These are phyloP conservation scores for Acmispon strigosus DNA, from an alignment of 306 rosid genomes.

Conservation along the genomic window DNA sequence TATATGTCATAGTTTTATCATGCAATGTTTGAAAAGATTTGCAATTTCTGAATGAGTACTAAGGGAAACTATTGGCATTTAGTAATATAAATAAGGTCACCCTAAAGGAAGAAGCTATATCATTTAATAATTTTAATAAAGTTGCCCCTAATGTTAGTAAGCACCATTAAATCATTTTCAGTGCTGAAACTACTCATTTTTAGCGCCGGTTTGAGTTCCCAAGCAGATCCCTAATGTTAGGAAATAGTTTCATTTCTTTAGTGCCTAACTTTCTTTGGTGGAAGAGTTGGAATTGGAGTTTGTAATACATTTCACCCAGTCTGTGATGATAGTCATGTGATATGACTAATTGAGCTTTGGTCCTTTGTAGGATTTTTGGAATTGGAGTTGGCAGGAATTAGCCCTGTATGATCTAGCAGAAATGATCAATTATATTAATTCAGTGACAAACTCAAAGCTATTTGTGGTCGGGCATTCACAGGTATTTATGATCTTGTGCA, in stretches of 20 bases:
- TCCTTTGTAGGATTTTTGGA: slow-evolving; percentile 75
- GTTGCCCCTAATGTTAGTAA: background rate
- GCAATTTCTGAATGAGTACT: background rate
- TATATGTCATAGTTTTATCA: background rate
- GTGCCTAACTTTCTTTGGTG: background rate
- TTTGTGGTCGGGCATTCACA: slow-evolving; percentile 89
- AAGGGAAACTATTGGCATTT: background rate
- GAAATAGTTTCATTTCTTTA: background rate
- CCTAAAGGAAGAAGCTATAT: background rate
- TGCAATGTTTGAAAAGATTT: background rate
- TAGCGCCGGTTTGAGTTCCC: background rate
- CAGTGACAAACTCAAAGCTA: slow-evolving; percentile 49
- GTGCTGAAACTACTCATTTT: no score
- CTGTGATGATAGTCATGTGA: slow-evolving; percentile 4
- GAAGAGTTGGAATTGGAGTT: background rate
- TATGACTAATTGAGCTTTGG: slow-evolving; percentile 12
- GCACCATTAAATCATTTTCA: background rate
- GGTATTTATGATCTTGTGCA: slow-evolving; percentile 40
- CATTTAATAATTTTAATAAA: background rate
- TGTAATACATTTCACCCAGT: background rate
- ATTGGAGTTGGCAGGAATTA: slow-evolving; percentile 96
- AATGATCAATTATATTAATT: slow-evolving; percentile 57
- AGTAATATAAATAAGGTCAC: background rate
- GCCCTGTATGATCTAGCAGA: slow-evolving; percentile 68
- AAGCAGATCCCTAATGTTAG: background rate